Percentiles rank a stretch among this genome's conserved stretches.
Evolutionary conservation across 345 rosid species (phyloP).

Genomic region (Rhodamnia argentea): DNA sequence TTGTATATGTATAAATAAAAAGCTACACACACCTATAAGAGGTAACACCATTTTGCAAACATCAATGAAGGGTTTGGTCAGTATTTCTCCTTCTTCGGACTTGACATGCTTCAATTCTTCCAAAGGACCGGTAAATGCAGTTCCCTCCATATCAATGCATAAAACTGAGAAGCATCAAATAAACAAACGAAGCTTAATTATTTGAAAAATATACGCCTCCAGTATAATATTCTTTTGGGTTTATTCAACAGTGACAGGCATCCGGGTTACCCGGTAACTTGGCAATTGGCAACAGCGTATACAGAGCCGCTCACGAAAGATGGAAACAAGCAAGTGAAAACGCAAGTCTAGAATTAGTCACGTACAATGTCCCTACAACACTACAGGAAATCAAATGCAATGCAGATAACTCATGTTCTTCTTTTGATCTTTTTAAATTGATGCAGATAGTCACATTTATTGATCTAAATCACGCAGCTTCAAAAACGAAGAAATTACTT

Average conservation of each 20-base stretch:
- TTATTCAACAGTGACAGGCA: neutral
- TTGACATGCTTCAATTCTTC: constrained; percentile 73
- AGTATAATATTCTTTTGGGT: neutral
- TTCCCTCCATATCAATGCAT: constrained; percentile 40
- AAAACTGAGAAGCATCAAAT: neutral
- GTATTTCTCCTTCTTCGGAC: constrained; percentile 56
- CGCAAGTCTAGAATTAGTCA: neutral
- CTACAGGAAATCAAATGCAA: neutral
- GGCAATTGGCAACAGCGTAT: neutral
- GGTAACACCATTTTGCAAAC: constrained; percentile 70
- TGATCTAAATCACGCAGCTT: neutral
- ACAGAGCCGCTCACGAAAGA: neutral
- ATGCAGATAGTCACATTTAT: neutral
- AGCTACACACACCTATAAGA: constrained; percentile 34
- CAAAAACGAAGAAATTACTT: neutral
- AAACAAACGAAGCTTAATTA: neutral
- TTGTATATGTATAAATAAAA: too few species aligned
- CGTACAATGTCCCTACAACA: neutral
- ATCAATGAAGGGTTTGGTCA: constrained; percentile 69
- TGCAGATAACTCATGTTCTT: neutral
- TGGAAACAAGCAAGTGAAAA: neutral
- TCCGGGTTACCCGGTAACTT: neutral
- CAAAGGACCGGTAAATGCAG: constrained; percentile 57
- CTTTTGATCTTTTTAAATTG: neutral
- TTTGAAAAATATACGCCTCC: neutral